phyloP scores from a whole-genome alignment of 768 basidiomycete species.

The Naganishia friedmannii region DNA sequence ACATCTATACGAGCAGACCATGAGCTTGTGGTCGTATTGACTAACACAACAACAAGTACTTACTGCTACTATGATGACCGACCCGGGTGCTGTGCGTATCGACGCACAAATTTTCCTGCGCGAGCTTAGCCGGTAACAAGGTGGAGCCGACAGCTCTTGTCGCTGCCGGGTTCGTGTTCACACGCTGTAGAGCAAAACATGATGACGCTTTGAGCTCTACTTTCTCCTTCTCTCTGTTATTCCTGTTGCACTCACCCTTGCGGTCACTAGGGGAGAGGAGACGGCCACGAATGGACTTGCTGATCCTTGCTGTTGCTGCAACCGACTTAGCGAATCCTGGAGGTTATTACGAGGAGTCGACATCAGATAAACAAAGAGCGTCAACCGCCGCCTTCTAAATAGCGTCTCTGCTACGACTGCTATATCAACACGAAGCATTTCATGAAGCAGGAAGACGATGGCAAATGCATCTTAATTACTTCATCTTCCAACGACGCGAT shows the following conservation, averaged over 20 bases:
- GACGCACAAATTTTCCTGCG: neutral
- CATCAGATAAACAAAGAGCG: slow-evolving; percentile 2
- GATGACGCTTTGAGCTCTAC: too few species aligned
- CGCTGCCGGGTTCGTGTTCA: neutral
- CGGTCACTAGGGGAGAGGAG: slow-evolving; percentile 6
- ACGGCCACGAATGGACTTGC: slow-evolving; percentile 18
- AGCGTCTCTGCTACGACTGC: too few species aligned
- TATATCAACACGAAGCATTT: too few species aligned
- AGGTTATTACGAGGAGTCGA: slow-evolving; percentile 32
- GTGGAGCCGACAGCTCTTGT: neutral
- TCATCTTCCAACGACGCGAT: too few species aligned
- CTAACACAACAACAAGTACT: neutral
- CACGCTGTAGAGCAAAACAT: neutral
- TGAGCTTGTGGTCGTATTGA: neutral
- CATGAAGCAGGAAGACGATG: slow-evolving; percentile 13
- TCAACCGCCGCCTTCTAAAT: neutral
- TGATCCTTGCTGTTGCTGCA: slow-evolving; percentile 15
- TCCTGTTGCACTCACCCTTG: neutral
- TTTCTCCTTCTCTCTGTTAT: too few species aligned
- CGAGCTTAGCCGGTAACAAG: neutral
- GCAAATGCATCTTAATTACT: neutral
- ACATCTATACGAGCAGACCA: slow-evolving; percentile 10
- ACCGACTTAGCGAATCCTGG: slow-evolving; percentile 28
- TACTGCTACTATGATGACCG: slow-evolving; percentile 4
- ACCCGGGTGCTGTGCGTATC: neutral